Percentiles rank a stretch among this genome's conserved stretches.
Evolutionary conservation across 768 basidiomycete genomes (phyloP).

Genomic region (Candolleomyces aberdarensis): DNA sequence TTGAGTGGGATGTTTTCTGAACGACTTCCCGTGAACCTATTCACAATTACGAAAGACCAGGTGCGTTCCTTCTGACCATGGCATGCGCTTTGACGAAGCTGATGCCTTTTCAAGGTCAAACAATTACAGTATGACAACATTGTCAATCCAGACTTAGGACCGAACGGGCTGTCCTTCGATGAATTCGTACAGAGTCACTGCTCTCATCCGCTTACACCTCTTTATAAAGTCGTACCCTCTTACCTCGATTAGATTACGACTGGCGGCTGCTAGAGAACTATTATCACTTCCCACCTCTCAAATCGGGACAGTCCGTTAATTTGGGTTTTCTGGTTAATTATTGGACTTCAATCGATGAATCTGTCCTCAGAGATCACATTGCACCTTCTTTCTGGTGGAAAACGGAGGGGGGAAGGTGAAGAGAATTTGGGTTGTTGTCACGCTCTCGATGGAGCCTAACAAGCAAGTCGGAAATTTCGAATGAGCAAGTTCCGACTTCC

Average conservation of each 20-base stretch:
- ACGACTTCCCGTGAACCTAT: conserved; percentile 56
- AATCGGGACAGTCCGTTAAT: too few relatives aligned
- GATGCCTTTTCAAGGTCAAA: conserved; percentile 41
- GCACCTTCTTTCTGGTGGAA: too few relatives aligned
- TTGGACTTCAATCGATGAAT: too few relatives aligned
- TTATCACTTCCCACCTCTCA: too few relatives aligned
- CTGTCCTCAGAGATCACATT: too few relatives aligned
- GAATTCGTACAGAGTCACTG: conserved; percentile 37
- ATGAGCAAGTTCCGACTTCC: too few relatives aligned
- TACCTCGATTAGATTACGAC: conserved; percentile 32
- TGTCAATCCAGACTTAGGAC: conserved; percentile 30
- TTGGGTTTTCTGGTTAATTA: too few relatives aligned
- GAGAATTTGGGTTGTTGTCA: too few relatives aligned
- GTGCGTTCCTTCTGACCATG: conserved; percentile 27
- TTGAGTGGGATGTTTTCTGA: conserved; percentile 67
- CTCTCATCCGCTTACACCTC: conserved; percentile 38
- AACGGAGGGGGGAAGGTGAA: too few relatives aligned
- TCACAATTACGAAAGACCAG: conserved; percentile 71
- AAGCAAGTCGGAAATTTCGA: too few relatives aligned
- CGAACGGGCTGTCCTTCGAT: conserved; percentile 31
- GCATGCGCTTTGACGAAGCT: neutral
- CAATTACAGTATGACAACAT: conserved; percentile 63
- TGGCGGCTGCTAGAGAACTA: neutral
- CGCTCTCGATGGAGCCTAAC: too few relatives aligned
- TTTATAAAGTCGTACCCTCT: conserved; percentile 53